phyloP scores from a whole-genome alignment of 257 asterid genomes.

The Phtheirospermum japonicum region DNA sequence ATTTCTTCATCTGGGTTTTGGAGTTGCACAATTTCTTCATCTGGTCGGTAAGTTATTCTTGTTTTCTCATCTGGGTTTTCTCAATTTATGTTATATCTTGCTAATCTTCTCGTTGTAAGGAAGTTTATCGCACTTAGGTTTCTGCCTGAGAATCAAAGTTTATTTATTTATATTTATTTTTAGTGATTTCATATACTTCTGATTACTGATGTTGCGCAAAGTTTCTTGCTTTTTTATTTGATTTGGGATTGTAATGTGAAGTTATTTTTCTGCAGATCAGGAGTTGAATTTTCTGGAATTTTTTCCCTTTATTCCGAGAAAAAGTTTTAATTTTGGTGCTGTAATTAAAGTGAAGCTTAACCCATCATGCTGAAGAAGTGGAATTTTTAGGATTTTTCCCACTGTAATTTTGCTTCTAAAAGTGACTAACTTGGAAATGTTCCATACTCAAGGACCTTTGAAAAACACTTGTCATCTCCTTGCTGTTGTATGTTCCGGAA shows the following conservation, averaged over 20 bases:
- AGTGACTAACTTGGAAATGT: slow-evolving; percentile 52
- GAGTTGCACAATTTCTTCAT: slow-evolving; percentile 32
- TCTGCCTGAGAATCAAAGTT: slow-evolving; percentile 21
- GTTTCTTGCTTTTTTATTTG: slow-evolving; percentile 15
- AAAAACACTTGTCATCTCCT: slow-evolving; percentile 80
- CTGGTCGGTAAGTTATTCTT: slow-evolving; percentile 36
- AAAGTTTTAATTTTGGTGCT: slow-evolving; percentile 16
- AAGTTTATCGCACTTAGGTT: not conserved
- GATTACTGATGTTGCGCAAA: slow-evolving; percentile 23
- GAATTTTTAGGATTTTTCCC: slow-evolving; percentile 2
- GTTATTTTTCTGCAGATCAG: slow-evolving; percentile 35
- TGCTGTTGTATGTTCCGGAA: slow-evolving; percentile 55
- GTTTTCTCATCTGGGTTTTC: slow-evolving; percentile 29
- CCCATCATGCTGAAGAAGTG: slow-evolving; percentile 24
- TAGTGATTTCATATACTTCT: not conserved
- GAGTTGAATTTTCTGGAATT: slow-evolving; percentile 13
- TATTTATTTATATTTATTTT: not conserved
- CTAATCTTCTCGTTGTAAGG: slow-evolving; percentile 23
- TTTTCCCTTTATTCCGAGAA: slow-evolving; percentile 12
- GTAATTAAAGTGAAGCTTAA: slow-evolving; percentile 27
- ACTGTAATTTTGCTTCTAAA: slow-evolving; percentile 19
- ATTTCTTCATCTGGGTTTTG: slow-evolving; percentile 43
- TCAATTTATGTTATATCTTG: slow-evolving; percentile 23
- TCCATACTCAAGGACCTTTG: slow-evolving; percentile 77
- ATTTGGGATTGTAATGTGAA: slow-evolving; percentile 26